Base-by-base conservation (phyloP, 768 basidiomycete genomes). In the Tulasnella sp. region DNA sequence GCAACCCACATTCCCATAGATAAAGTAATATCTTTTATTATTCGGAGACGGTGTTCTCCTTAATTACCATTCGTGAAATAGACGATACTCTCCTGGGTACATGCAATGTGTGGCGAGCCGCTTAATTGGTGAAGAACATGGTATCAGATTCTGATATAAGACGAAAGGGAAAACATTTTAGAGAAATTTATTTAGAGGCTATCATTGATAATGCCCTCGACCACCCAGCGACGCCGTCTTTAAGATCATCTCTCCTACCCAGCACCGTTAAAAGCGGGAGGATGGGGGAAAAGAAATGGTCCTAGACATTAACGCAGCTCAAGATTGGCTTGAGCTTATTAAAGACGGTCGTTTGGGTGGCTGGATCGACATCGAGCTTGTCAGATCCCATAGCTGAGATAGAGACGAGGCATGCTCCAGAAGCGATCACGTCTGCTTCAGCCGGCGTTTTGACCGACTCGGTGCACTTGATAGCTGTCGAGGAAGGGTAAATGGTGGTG, bases 331-430 rank as follows among this genome's bases (percentile, higher is more conserved):
- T 25, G 38, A 75, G 40, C 54, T 67, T 75, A 17, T 29, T 40
- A 7, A 19, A 54, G 31, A 75, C 73, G n/a, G 58, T 17, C 8
- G 19, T 25, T 40, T 75, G 73, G 15, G 19, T 36, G 9, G 42
- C 31, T 34, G 42, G 1, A 31, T 29, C 29, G 11, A 58, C 73
- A 37, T 75, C 73, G 9, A 22, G 15, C 64, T 75, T 75, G n/a
- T 75, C 34, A 9, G 39, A 19, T 8, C 25, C 64, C 73, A 75
- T 75, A 22, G 64, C 73, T 2, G 73, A 67, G 64, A 75, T 75
- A 3, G 73, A 36, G 54, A 75, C 73, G 1, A 52, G 15, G 52
- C 73, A 75, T 14, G 2, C 73, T 25, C 39, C n/a, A 4, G 37
- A 22, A 25, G 22, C 49, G 73, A 29, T 36, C 15, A 64, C 73